Evolutionary conservation across 2,329 filamentous ascomycete genomes (phyloP), one percentile per base, ranked within the genome.

Genomic region (Colletotrichum tabaci): DNA sequence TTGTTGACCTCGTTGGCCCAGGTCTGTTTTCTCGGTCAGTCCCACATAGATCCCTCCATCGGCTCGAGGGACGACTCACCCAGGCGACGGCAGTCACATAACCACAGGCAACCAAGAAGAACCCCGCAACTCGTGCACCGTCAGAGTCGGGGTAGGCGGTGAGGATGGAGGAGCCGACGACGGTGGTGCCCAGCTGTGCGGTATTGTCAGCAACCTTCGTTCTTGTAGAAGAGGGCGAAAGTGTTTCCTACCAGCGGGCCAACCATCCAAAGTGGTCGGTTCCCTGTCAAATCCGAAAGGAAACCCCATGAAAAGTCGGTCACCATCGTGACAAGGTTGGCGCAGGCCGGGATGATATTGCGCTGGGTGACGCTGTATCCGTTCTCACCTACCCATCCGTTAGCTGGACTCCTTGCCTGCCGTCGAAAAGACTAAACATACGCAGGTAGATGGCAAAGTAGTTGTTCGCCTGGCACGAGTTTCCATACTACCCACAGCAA

Each of bases 1-100:
- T 76, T 76, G 40, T 79, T 80, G 30, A 80, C 74, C 60, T 80
- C 80, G 47, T 79, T 79, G 3, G 77, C 79, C 80, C 80, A 81
- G 2, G 79, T 78, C 58, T 50, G 74, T 75, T 47, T 52, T 15
- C 58, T 26, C 23, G 23, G 23, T 60, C 8, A 67, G 65, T 7
- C 16, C 9, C 10, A 26, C 23, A 26, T 26, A 3, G 23, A 26
- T 26, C 23, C 23, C 3, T 26, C 23, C 23, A 26, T 26, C 23
- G 23, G 23, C 23, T 42, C 13, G 2, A 26, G 10, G 5, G 2
- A 8, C 10, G 0, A 42, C 66, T 42, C 15, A 68, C 66, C 50
- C 66, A 68, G 2, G 52, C 57, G 1, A 68, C 66, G 23, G 66
- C 66, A 2, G 66, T 68, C 0, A 68, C 66, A n/a, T 68, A 68